These are phyloP conservation scores for Yamadazyma dushanensis DNA, from an alignment of 1,139 yeast species.

Conservation along the genomic window DNA sequence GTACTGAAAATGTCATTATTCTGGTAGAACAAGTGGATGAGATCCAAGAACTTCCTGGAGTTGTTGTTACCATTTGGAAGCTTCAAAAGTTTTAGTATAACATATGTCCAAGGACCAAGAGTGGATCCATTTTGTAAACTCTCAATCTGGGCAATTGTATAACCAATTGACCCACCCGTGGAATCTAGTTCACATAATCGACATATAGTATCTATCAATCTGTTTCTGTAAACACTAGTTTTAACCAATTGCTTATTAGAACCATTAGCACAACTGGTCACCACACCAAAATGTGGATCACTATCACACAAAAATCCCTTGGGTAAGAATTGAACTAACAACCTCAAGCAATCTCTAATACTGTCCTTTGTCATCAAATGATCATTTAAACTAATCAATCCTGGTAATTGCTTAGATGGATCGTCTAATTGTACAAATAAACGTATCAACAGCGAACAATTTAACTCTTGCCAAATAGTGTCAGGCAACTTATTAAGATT, in stretches of 20 bases:
- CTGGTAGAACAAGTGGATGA: conserved; percentile 26
- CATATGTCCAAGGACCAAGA: conserved; percentile 30
- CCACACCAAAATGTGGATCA: conserved; percentile 27
- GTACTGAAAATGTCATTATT: conserved; percentile 22
- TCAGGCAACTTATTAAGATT: conserved; percentile 21
- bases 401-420: conserved; percentile 33
- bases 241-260: conserved; percentile 4
- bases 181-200: conserved; percentile 24
- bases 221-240: conserved; percentile 35
- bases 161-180: conserved; percentile 19
- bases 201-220: conserved; percentile 32
- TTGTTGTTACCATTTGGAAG: conserved; percentile 26
- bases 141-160: conserved; percentile 20
- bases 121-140: conserved; percentile 1
- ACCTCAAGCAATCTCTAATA: conserved; percentile 18
- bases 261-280: conserved; percentile 33
- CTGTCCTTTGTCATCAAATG: conserved; percentile 19
- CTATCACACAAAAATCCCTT: conserved; percentile 31
- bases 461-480: conserved; percentile 36
- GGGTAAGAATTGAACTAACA: conserved; percentile 25
- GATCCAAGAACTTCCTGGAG: conserved; percentile 26
- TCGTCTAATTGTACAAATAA: conserved; percentile 34
- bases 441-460: conserved; percentile 36
- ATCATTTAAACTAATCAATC: conserved; percentile 31
- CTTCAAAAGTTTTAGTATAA: conserved; percentile 22